A percentile compares a stretch with the other conserved stretches of the same genome.
phyloP scores from a whole-genome alignment of 2,329 filamentous ascomycete genomes.

The Fusarium paranaense region DNA sequence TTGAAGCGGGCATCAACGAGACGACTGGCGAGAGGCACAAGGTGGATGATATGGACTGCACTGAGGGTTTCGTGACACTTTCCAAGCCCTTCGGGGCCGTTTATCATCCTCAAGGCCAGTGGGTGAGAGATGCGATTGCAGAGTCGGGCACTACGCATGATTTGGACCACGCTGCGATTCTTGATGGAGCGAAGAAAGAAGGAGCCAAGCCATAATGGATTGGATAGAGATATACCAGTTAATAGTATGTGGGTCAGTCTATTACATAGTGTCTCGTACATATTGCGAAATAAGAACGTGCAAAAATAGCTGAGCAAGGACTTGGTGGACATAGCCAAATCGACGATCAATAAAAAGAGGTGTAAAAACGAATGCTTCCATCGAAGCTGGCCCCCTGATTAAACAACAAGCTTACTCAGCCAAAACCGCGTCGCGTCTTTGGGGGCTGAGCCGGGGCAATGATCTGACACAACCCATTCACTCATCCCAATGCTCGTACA shows the following conservation, averaged over 20 bases:
- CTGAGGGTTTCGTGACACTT: conserved; percentile 43
- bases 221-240: too few relatives aligned
- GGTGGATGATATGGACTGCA: conserved; percentile 41
- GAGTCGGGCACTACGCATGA: conserved; percentile 4
- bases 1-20: conserved; percentile 40
- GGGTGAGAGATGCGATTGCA: conserved; percentile 40
- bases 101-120: conserved; percentile 44
- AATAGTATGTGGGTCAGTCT: not conserved
- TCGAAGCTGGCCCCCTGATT: not conserved
- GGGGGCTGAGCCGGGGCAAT: not conserved
- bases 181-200: not conserved
- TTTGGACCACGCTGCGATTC: conserved; percentile 5
- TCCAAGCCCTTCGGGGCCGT: conserved; percentile 45
- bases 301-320: not conserved
- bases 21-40: conserved; percentile 27
- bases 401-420: not conserved
- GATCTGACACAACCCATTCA: not conserved
- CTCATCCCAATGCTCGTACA: not conserved
- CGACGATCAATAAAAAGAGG: not conserved
- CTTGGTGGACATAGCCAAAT: not conserved
- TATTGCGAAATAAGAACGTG: not conserved
- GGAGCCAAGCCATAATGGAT: not conserved
- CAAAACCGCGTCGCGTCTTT: not conserved
- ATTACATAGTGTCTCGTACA: not conserved
- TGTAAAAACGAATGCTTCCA: not conserved